Evolutionary conservation across 805 yeast genomes (phyloP), one percentile per base, ranked within the genome.

Genomic region (fission yeast (Schizosaccharomyces pombe)): DNA sequence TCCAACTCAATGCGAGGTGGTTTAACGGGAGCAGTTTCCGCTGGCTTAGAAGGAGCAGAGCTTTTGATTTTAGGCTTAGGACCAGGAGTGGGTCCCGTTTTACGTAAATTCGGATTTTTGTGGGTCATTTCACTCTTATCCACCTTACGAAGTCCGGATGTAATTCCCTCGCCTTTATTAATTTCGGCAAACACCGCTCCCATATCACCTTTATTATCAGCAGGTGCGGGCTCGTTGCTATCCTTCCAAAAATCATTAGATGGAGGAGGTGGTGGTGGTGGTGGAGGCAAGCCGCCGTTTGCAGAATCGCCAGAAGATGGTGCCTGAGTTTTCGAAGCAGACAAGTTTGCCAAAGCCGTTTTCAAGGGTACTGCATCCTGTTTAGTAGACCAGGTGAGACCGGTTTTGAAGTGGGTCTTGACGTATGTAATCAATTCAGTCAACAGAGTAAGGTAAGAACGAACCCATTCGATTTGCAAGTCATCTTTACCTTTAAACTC

Each of bases 221-320:
- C 55, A 6, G 65, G 53, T 1, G 64, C 54, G 11, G 62, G 62
- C 9, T 62, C 61, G 62, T 78, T 83, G 16, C 26, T 26, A 24
- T 43, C 49, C 14, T 43, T 26, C 49, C 49, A 43, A 37, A 82
- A 70, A 56, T 79, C 69, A 8, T 93, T 79, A 29, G 94, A 89
- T 8, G 95, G 94, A 2, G 94, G 85, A 1, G 91, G 89, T 2
- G 94, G 94, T 2, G 94, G 94, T 1, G 96, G 96, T 16, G 94
- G 93, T 5, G 87, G 84, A 2, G 76, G 72, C 2, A 32, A 19
- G 30, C 66, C 60, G 1, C 69, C 57, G 11, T 68, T 57, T 11
- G 72, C 63, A 2, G 76, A 63, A 2, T 71, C 61, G 12, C 68
- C 58, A n/a, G 69, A 61, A 5, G 66, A 52, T 12, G 60, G 39